Conservation (phyloP, 352 stramenopile genomes). For the Globisporangium canariense region DNA sequence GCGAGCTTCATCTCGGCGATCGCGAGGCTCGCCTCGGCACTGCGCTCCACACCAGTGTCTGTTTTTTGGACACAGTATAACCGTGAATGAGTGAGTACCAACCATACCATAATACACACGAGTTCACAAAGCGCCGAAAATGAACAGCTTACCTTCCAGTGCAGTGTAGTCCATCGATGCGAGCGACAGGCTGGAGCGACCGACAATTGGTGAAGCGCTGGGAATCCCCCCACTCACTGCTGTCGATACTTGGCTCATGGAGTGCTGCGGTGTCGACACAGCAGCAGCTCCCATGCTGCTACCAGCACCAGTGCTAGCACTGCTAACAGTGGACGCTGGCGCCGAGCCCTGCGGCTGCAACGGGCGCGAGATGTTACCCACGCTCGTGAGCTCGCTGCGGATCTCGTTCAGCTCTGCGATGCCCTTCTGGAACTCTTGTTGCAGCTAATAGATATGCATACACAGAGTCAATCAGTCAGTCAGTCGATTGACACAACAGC, state of each 20-base stretch:
- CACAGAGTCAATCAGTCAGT: background rate
- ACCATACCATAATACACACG: background rate
- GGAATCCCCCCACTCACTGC: background rate
- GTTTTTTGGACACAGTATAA: background rate
- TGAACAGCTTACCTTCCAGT: slow-evolving; percentile 12
- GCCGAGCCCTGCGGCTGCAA: slow-evolving; percentile 33
- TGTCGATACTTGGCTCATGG: background rate
- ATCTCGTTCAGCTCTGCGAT: slow-evolving; percentile 83
- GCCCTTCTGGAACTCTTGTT: slow-evolving; percentile 73
- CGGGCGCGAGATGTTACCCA: slow-evolving; percentile 60
- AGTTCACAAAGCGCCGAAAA: background rate
- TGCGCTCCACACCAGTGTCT: slow-evolving; percentile 17
- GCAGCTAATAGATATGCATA: slow-evolving; percentile 30
- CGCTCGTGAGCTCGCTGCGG: slow-evolving; percentile 64
- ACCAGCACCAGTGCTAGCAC: background rate
- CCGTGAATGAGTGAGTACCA: background rate
- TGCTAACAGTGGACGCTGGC: background rate
- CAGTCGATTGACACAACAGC: background rate
- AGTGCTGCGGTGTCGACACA: background rate
- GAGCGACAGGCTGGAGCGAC: slow-evolving; percentile 38
- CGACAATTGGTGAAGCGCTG: background rate
- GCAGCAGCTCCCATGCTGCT: slow-evolving; percentile 9
- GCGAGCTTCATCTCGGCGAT: slow-evolving; percentile 64
- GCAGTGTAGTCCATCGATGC: slow-evolving; percentile 28
- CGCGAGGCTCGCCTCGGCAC: slow-evolving; percentile 50